phyloP scores from a whole-genome alignment of 2,329 filamentous ascomycete genomes.

The Fusarium torulosum region DNA sequence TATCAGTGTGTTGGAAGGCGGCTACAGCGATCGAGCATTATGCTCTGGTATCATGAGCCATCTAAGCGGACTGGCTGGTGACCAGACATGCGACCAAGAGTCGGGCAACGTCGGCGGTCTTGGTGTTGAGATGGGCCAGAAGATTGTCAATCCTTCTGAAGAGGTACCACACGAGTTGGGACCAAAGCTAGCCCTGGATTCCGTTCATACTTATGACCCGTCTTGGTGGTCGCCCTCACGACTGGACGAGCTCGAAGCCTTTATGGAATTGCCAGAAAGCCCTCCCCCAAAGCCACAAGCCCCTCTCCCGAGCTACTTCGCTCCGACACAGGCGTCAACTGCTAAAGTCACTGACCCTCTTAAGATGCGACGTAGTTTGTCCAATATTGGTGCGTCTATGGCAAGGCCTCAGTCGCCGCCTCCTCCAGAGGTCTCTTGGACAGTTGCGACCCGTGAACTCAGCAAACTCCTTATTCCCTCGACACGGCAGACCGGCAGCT shows the following conservation, averaged over 20 bases:
- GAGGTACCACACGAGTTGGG: conserved; percentile 38
- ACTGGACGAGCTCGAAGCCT: conserved; percentile 76
- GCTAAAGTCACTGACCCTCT: conserved; percentile 80
- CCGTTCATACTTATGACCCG: conserved; percentile 68
- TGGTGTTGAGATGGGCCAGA: conserved; percentile 69
- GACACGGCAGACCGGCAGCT: conserved; percentile 80
- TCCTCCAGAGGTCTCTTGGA: conserved; percentile 87
- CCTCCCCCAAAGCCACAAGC: conserved; percentile 67
- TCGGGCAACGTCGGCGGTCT: conserved; percentile 58
- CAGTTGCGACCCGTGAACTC: conserved; percentile 83
- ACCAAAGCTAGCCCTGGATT: conserved; percentile 38
- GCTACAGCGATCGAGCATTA: conserved; percentile 93
- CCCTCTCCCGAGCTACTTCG: conserved; percentile 79
- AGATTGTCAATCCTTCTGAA: conserved; percentile 58
- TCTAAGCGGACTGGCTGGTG: conserved; percentile 81
- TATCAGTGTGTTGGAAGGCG: conserved; percentile 94
- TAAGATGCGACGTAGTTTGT: conserved; percentile 73
- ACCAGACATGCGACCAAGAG: conserved; percentile 58
- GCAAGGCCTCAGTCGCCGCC: conserved; percentile 70
- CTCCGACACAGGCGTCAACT: conserved; percentile 87
- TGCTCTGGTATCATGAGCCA: conserved; percentile 92
- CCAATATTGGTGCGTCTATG: conserved; percentile 61
- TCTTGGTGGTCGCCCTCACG: conserved; percentile 77
- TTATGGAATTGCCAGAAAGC: conserved; percentile 57
- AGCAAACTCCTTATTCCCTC: conserved; percentile 84